Evolutionary conservation across 179 eudicot species (phyloP), one percentile per base, ranked within the genome.

Genomic region (Beta macrorhiza): DNA sequence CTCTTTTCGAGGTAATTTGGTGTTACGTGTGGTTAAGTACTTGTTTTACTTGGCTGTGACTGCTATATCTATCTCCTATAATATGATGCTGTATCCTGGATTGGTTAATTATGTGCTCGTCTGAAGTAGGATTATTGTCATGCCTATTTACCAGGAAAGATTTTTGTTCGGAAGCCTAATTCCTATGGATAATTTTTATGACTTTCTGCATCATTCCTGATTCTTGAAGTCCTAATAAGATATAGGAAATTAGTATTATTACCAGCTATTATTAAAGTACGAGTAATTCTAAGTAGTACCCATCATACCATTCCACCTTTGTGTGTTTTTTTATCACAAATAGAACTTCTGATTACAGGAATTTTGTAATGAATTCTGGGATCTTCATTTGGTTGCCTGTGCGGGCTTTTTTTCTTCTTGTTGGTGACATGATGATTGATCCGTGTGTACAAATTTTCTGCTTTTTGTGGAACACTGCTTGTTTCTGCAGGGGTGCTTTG

Each of bases 1-100:
- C 67, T 76, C 89, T 93, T 55, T 93, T 93, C 80, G 92, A 93
- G 97, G 98, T 93, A 89, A 85, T 81, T 61, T n/a, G 49, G 57
- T 56, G 37, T 57, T 45, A 20, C 57, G 45, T 72, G 68, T 52
- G 37, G 16, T 64, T 53, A 32, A 65, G 20, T 67, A 75, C 51
- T 67, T 49, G 7, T 45, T 61, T 53, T 64, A 51, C 25, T 37
- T 56, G 51, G 58, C 75, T 75, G 67, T 68, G 10, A 7, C 32
- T 32, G 20, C 12, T 47, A 53, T 13, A 11, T 25, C 16, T 69
- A 59, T 29, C 16, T 9, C 57, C 67, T 2, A n/a, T 56, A 42
- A 69, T n/a, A 57, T 79, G 55, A 29, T 37, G 25, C 52, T 67
- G 8, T 68, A 53, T 25, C 14, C 45, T 55, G 37, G 49, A 78